Evolutionary conservation across 352 stramenopile genomes (phyloP).

Genomic region (Globisporangium megalacanthum): DNA sequence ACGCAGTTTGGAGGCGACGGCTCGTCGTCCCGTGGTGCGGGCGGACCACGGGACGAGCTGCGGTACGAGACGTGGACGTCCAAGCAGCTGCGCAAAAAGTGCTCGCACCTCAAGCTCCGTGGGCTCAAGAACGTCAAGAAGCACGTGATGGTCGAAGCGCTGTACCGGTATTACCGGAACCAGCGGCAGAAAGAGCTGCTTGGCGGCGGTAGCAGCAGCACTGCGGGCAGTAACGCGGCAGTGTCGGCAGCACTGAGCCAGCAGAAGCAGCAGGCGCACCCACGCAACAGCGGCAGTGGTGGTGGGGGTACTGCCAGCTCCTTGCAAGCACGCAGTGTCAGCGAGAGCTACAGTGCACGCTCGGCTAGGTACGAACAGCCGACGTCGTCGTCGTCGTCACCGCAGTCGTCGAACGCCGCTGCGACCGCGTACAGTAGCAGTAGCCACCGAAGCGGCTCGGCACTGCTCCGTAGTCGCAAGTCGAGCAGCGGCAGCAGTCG

Average conservation of each 20-base stretch:
- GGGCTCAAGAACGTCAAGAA: conserved; percentile 84
- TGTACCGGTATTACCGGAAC: conserved; percentile 75
- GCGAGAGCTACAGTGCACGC: background rate
- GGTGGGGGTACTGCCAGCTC: background rate
- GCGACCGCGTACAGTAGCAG: conserved; percentile 9
- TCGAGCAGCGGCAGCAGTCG: conserved; percentile 9
- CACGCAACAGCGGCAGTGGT: conserved; percentile 6
- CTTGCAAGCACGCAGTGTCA: background rate
- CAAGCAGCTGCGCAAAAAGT: conserved; percentile 80
- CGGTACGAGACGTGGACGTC: conserved; percentile 80
- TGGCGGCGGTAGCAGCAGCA: conserved; percentile 2
- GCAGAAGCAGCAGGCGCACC: conserved; percentile 6
- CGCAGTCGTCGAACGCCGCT: conserved; percentile 1
- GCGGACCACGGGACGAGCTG: conserved; percentile 37
- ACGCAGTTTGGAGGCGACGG: conserved; percentile 30
- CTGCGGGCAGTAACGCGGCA: background rate
- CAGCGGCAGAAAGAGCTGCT: conserved; percentile 48
- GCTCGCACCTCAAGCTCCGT: conserved; percentile 71
- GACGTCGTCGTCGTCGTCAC: background rate
- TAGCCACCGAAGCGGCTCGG: conserved; percentile 5
- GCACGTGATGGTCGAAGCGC: conserved; percentile 78
- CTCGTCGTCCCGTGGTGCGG: conserved; percentile 31
- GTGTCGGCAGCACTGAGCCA: background rate
- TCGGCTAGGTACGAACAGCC: conserved; percentile 6
- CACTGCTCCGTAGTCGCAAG: conserved; percentile 7